Evolutionary conservation across 768 basidiomycete species (phyloP).

Genomic region (Mrakia frigida): DNA sequence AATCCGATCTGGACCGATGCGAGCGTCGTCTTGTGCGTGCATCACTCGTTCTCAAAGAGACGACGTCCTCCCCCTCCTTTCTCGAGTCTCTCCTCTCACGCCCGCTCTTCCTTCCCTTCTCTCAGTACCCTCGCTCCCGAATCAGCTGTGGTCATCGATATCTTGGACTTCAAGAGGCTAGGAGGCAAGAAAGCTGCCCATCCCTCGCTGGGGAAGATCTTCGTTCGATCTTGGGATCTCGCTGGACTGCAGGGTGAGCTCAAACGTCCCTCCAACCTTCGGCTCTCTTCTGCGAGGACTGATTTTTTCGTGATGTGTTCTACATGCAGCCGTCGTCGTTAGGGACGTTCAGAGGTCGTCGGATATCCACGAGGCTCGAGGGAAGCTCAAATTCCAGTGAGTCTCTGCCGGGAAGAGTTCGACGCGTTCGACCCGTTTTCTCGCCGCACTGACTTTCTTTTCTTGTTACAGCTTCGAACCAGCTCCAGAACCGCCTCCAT

Average conservation of each 20-base stretch:
- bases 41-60: not conserved
- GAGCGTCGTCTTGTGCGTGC: slow-evolving; percentile 85
- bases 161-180: not conserved
- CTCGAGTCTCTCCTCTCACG: not conserved
- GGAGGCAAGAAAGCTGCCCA: not conserved
- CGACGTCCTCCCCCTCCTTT: not conserved
- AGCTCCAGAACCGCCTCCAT: not conserved
- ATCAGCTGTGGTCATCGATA: slow-evolving; percentile 16
- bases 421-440: too few species aligned
- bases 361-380: not conserved
- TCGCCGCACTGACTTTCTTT: too few species aligned
- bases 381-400: not conserved
- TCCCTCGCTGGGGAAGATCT: not conserved
- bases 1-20: slow-evolving; percentile 92
- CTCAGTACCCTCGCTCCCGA: slow-evolving; percentile 23
- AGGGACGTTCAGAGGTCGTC: not conserved
- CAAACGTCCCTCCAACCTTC: too few species aligned
- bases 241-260: not conserved
- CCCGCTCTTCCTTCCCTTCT: not conserved
- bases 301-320: too few species aligned
- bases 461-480: not conserved
- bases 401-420: not conserved
- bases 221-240: not conserved
- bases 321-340: not conserved
- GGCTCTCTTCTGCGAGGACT: slow-evolving; percentile 82